Evolutionary conservation across 352 stramenopile genomes (phyloP), one percentile per base, ranked within the genome.

Genomic region (Phytophthora sansomeana): DNA sequence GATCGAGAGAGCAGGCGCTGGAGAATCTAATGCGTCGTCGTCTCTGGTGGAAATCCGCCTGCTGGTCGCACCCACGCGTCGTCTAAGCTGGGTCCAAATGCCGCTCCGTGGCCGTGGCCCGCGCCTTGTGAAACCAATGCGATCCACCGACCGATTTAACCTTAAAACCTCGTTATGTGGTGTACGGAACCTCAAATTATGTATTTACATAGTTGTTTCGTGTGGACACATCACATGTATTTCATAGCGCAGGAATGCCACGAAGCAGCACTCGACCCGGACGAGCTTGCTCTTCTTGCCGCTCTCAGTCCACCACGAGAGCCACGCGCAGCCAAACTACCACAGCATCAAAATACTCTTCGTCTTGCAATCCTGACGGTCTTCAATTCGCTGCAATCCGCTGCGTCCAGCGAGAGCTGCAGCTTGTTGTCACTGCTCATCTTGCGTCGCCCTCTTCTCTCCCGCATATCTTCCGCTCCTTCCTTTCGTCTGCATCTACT

Each of bases 61-160:
- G 35, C 16, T 47, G 48, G 39, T 38, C 26, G 17, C 62, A 65
- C 55, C 46, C 24, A 36, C 43, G 51, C 58, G 59, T 26, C 28
- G 51, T 53, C 39, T 53, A 55, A 54, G 19, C 41, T 33, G 26
- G 26, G 38, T 32, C 33, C 28, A 11, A 50, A 50, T 69, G 33
- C 33, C 24, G 39, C 41, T 47, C 28, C 36, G 41, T 55, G 21
- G 26, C 9, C 24, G 24, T 14, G 19, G 29, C 3, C 21, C 9
- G 44, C 30, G 54, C 17, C 32, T 62, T 58, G 64, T 65, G 60
- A 62, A 70, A 63, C 66, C 38, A 56, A 33, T 69, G 63, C 39
- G 72, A 80, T 80, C 74, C 74, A 81, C 58, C 42, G 33, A 68
- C 54, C 49, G 58, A 17, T 52, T 57, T 68, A 67, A 72, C 64